Evolutionary conservation across 1,284 basidiomycete species (phyloP), one percentile per base, ranked within the genome.

Genomic region (Coriolopsis trogii): DNA sequence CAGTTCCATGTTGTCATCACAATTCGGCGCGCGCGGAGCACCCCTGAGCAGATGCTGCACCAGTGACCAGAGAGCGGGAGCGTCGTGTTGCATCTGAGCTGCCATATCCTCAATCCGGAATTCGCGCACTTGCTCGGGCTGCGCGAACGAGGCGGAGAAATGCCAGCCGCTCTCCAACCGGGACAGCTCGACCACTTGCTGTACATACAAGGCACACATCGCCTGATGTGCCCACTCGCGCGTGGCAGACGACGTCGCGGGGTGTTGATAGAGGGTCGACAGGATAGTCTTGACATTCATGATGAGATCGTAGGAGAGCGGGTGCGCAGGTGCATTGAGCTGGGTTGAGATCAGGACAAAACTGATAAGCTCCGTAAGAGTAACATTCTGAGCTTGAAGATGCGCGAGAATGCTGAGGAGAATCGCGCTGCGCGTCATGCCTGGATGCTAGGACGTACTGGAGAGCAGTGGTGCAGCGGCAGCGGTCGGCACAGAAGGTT

Each of bases 351-450:
- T n/a, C 6, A 34, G 33, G 33, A 34, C 33, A 12, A n/a, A 12
- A 6, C 13, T 12, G 6, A 34, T 34, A 16, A 34, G 33, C 13
- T 34, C 33, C 13, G 39, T 45, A n/a, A 28, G 28, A 13, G 26
- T 6, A 20, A 26, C 7, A 9, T 33, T 25, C 13, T 30, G 28
- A 20, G 39, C 33, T 18, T 38, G 40, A 46, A 41, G 38, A 48
- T 48, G 52, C 38, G 41, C 46, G 41, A 53, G 26, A 23, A 42
- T 48, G 41, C 43, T 30, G 46, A 49, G 33, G 41, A 37, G 33
- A 6, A 34, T n/a, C n/a, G n/a, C n/a, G n/a, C n/a, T n/a, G n/a
- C n/a, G n/a, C n/a, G n/a, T n/a, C n/a, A n/a, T n/a, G n/a, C n/a
- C n/a, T n/a, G n/a, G n/a, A n/a, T n/a, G n/a, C n/a, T n/a, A n/a